Evolutionary conservation across 2,329 filamentous ascomycete species (phyloP), one percentile per base, ranked within the genome.

Genomic region (Cladosporium sp.): DNA sequence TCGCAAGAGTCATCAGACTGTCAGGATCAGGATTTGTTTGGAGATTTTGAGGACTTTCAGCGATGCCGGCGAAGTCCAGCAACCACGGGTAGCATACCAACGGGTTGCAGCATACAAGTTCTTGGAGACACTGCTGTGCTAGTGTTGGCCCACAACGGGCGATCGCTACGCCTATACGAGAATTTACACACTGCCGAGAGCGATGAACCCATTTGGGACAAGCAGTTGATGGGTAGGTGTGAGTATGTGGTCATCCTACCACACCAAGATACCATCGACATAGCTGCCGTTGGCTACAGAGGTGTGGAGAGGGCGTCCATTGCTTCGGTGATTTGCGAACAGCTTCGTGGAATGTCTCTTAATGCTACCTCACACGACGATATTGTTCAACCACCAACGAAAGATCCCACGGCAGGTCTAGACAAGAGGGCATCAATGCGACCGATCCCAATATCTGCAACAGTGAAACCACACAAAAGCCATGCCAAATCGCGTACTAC

Each of bases 71-170:
- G 56, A 40, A 51, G 61, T 22, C 60, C 62, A n/a, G 47, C 45
- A 12, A 47, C 11, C 11, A n/a, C 9, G 11, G 30, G 28, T 9
- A 30, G 14, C 12, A 34, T 50, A 8, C 25, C 30, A 36, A 11
- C n/a, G n/a, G 47, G 25, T 8, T 50, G n/a, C n/a, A 34, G 37
- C 8, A 34, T 51, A 11, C 20, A 25, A 15, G 60, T 64, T 51
- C 39, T 70, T 14, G 68, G 68, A 17, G 61, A 60, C 17, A 56
- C 65, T 59, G 68, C 66, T 9, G 30, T 67, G 19, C 57, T 68
- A 28, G 59, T 68, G 6, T 60, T 68, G n/a, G 59, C 63, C 17
- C 55, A 50, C 2, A 28, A 58, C 38, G 63, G 62, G 15, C 61
- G 55, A 45, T 55, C 60, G 14, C 47, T 68, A 9, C 63, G 59